Conservation (phyloP, 345 rosid genomes). For the Turnera subulata region DNA sequence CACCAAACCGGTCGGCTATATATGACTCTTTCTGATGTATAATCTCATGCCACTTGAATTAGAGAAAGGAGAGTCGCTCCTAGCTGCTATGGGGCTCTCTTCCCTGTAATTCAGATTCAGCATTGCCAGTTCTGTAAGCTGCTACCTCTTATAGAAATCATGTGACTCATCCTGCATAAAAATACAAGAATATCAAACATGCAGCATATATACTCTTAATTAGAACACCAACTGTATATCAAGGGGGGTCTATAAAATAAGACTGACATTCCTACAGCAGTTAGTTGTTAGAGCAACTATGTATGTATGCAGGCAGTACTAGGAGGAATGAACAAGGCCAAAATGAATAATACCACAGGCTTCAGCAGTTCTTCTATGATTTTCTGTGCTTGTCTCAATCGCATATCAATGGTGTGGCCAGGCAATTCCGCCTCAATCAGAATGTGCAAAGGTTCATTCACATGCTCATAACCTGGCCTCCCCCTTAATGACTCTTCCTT, state of each 20-base stretch:
- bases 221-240: too few relatives aligned
- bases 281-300: too few relatives aligned
- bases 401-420: constrained; percentile 39
- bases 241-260: too few relatives aligned
- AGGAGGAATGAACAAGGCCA: not conserved
- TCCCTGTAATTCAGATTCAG: constrained; percentile 79
- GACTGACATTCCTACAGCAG: too few relatives aligned
- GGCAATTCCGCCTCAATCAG: constrained; percentile 47
- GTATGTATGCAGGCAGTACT: not conserved
- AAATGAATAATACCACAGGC: constrained; percentile 63
- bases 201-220: too few relatives aligned
- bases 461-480: constrained; percentile 49
- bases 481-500: constrained; percentile 48
- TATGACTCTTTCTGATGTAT: too few relatives aligned
- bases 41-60: constrained; percentile 82
- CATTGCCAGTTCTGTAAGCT: constrained; percentile 82
- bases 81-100: constrained; percentile 86
- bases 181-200: too few relatives aligned
- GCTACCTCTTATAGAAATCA: constrained; percentile 87
- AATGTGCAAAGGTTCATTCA: constrained; percentile 48
- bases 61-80: constrained; percentile 75
- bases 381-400: constrained; percentile 47
- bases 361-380: constrained; percentile 85
- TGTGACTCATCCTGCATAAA: constrained; percentile 75
- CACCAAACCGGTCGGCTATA: too few relatives aligned